These are phyloP conservation scores for Helichrysum umbraculigerum DNA, from an alignment of 129 eudicot genomes.

Conservation along the genomic window DNA sequence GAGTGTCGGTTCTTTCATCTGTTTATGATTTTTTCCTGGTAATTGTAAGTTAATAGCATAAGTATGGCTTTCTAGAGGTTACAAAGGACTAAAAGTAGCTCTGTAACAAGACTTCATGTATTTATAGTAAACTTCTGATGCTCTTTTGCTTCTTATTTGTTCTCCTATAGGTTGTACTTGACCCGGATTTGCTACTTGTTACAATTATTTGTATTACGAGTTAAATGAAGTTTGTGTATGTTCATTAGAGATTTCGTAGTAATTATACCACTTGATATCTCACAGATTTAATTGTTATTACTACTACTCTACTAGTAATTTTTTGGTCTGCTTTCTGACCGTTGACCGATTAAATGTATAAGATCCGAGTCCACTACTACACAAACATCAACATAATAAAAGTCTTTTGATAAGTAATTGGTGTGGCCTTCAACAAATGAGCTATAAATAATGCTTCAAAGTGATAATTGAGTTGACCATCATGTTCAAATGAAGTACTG, in stretches of 20 bases:
- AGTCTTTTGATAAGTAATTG: too few relatives aligned
- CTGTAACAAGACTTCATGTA: slow-evolving; percentile 27
- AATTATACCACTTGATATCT: too few relatives aligned
- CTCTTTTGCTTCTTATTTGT: slow-evolving; percentile 8
- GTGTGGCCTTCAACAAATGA: too few relatives aligned
- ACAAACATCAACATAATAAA: too few relatives aligned
- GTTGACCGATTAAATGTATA: too few relatives aligned
- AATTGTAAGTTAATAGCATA: slow-evolving; percentile 14
- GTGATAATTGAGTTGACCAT: too few relatives aligned
- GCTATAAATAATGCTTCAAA: too few relatives aligned
- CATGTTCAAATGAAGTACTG: too few relatives aligned
- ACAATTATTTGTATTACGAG: background rate
- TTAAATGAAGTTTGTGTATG: background rate
- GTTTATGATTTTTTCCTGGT: slow-evolving; percentile 17
- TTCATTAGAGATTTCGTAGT: background rate
- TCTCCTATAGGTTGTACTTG: background rate
- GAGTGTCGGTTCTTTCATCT: slow-evolving; percentile 10
- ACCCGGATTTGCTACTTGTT: background rate
- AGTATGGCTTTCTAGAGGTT: slow-evolving; percentile 28
- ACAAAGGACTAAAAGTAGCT: slow-evolving; percentile 18
- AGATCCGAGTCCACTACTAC: too few relatives aligned
- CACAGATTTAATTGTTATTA: background rate
- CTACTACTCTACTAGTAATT: background rate
- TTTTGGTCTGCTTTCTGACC: too few relatives aligned
- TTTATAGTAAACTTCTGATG: slow-evolving; percentile 17